These are phyloP conservation scores for Heliamphora pulchella DNA, from an alignment of 179 eudicot genomes.

Conservation along the genomic window DNA sequence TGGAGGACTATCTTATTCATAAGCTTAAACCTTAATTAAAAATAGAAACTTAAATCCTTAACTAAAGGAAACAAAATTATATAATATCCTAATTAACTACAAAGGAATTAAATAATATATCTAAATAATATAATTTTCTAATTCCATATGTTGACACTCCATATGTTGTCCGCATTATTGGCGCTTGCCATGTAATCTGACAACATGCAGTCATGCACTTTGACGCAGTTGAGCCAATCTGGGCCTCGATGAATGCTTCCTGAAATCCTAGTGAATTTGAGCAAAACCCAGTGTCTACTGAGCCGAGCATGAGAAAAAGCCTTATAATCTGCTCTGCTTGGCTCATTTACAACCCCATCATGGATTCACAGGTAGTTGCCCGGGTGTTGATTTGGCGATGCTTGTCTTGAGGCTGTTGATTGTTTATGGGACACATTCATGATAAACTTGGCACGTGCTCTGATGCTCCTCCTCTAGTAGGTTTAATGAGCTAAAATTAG, in stretches of 20 bases:
- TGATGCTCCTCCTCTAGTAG: neutral
- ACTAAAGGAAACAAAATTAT: too few relatives aligned
- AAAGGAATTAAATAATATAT: too few relatives aligned
- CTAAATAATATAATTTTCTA: too few relatives aligned
- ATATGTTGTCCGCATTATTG: too few relatives aligned
- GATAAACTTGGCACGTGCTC: neutral
- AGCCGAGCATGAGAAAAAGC: neutral
- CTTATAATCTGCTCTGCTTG: neutral
- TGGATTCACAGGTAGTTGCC: neutral
- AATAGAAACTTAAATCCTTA: too few relatives aligned
- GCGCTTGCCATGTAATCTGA: too few relatives aligned
- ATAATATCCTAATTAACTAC: too few relatives aligned
- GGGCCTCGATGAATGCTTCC: neutral
- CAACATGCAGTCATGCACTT: too few relatives aligned
- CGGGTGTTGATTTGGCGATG: neutral
- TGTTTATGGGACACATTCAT: neutral
- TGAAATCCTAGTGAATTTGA: neutral
- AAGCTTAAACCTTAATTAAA: too few relatives aligned
- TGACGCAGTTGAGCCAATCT: neutral
- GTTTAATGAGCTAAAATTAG: neutral
- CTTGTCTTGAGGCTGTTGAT: neutral
- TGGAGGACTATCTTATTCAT: too few relatives aligned
- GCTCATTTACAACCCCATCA: neutral
- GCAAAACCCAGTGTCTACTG: neutral
- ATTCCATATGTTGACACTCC: too few relatives aligned